Conservation (phyloP, 345 rosid genomes). For the Cardamine chenopodiifolia region DNA sequence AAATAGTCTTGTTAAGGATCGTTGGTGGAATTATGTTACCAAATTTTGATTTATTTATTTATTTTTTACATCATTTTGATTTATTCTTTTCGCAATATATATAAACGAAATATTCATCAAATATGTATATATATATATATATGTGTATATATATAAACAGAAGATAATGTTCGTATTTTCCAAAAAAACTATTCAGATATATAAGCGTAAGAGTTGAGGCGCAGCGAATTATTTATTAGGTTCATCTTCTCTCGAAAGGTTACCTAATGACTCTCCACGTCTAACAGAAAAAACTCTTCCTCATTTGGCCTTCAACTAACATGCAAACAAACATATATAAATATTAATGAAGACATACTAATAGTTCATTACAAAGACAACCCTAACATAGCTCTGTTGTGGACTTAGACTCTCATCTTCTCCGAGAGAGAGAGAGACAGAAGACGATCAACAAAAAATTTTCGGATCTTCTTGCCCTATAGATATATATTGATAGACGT, state of each 20-base stretch:
- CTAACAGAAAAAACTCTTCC: conserved; percentile 12
- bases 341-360: conserved; percentile 3
- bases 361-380: conserved; percentile 25
- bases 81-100: neutral
- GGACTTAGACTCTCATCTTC: conserved; percentile 41
- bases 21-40: neutral
- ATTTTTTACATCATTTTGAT: neutral
- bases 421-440: neutral
- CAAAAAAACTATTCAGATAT: conserved; percentile 29
- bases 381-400: conserved; percentile 33
- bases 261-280: conserved; percentile 40
- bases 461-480: neutral
- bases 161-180: conserved; percentile 7
- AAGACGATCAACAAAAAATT: neutral
- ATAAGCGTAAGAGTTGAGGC: conserved; percentile 28
- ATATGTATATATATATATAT: too few relatives aligned
- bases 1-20: neutral
- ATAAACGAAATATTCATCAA: too few relatives aligned
- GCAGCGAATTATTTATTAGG: conserved; percentile 27
- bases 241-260: conserved; percentile 38
- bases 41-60: neutral
- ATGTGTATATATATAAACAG: too few relatives aligned
- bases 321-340: conserved; percentile 17
- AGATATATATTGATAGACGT: neutral
- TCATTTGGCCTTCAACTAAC: conserved; percentile 36